Percentiles rank a stretch among this genome's conserved stretches.
These are phyloP conservation scores for Persicaria maculosa DNA, from an alignment of 148 eudicot species.

Conservation along the genomic window DNA sequence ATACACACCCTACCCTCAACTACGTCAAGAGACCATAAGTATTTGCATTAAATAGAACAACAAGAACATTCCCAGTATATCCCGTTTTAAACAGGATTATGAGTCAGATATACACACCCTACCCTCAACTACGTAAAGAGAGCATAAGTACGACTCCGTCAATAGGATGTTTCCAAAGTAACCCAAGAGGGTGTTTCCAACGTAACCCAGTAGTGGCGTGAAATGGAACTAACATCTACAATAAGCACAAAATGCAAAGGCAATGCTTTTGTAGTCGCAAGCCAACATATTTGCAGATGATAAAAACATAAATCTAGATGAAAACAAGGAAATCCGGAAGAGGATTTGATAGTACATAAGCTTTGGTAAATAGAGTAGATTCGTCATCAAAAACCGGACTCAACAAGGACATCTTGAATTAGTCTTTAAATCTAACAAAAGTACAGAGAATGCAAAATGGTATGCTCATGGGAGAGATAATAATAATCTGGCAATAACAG, in stretches of 20 bases:
- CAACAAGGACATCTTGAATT: not conserved
- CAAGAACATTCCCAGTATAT: no score
- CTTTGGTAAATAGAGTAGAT: not conserved
- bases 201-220: not conserved
- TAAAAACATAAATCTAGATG: not conserved
- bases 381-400: conserved; percentile 5
- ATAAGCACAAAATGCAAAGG: not conserved
- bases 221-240: not conserved
- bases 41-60: no score
- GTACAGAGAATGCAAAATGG: not conserved
- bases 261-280: not conserved
- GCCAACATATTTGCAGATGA: not conserved
- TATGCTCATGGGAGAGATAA: not conserved
- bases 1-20: no score
- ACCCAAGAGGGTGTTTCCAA: no score
- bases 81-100: no score
- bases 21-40: no score
- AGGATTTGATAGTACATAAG: not conserved
- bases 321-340: not conserved
- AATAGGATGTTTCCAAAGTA: no score
- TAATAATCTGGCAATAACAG: not conserved
- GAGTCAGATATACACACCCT: no score
- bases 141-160: no score
- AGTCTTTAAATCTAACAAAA: not conserved
- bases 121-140: no score